phyloP scores from a whole-genome alignment of 1,139 yeast species.

The Saccharomyces hybrid region DNA sequence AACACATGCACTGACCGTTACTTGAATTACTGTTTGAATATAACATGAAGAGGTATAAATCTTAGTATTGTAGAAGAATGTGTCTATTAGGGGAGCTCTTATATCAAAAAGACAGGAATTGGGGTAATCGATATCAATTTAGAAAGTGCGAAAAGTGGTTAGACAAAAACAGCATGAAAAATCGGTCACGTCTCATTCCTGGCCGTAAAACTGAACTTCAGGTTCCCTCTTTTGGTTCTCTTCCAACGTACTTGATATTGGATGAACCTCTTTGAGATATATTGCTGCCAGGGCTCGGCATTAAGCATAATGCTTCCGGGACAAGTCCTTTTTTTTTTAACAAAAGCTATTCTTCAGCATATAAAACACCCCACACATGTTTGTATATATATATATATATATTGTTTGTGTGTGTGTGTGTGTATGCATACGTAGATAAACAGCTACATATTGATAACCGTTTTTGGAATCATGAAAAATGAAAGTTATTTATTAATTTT shows the following conservation, averaged over 20 bases:
- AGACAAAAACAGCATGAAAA: no score
- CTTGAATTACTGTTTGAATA: no score
- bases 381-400: not conserved
- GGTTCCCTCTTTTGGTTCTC: not conserved
- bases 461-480: no score
- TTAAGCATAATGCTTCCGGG: not conserved
- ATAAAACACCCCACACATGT: no score
- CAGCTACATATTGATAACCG: no score
- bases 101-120: not conserved
- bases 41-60: no score
- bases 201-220: no score
- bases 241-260: not conserved
- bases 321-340: no score
- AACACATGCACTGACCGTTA: no score
- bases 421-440: not conserved
- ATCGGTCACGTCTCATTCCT: no score
- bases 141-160: not conserved
- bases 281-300: not conserved
- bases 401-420: not conserved
- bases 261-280: no score
- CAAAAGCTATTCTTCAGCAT: no score
- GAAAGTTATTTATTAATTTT: slow-evolving; percentile 21
- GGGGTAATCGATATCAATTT: not conserved
- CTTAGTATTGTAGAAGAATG: not conserved
- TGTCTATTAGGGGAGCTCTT: not conserved